Evolutionary conservation across 306 rosid genomes (phyloP).

Genomic region (Quercus berberidifolia): DNA sequence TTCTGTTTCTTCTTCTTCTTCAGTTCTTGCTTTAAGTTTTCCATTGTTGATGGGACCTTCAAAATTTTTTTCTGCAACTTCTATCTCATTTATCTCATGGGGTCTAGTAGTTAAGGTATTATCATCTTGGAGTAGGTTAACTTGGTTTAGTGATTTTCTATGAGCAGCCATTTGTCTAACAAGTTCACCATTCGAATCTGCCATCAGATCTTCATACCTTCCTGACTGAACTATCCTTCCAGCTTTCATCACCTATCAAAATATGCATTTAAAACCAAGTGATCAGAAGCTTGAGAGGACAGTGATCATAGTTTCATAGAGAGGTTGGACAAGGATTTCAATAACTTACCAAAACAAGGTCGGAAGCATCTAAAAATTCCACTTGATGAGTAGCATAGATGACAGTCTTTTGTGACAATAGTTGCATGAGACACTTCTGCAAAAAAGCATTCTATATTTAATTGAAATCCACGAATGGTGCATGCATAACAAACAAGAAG

Average conservation of each 20-base stretch:
- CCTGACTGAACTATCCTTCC: conserved; percentile 73
- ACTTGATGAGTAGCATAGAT: conserved; percentile 86
- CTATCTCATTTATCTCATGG: conserved; percentile 42
- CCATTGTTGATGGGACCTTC: conserved; percentile 28
- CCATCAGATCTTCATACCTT: conserved; percentile 61
- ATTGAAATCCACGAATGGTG: conserved; percentile 2
- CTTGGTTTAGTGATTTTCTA: conserved; percentile 59
- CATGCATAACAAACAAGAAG: conserved; percentile 4
- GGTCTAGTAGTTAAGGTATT: conserved; percentile 32
- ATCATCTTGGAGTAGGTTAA: conserved; percentile 42
- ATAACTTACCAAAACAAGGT: conserved; percentile 63
- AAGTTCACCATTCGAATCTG: conserved; percentile 55
- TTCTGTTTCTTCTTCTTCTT: conserved; percentile 61
- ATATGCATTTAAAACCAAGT: neutral
- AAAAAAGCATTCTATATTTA: conserved; percentile 16
- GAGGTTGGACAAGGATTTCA: conserved; percentile 2
- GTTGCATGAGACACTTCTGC: conserved; percentile 85
- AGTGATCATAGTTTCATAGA: neutral
- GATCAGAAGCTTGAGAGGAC: neutral
- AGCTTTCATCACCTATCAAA: conserved; percentile 68
- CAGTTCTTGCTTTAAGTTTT: conserved; percentile 33
- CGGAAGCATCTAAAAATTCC: conserved; percentile 85
- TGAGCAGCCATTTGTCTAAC: conserved; percentile 82
- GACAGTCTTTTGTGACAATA: conserved; percentile 72
- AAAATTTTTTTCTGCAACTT: conserved; percentile 44